phyloP scores from a whole-genome alignment of 2,329 filamentous ascomycete genomes.

The Phyllachora maydis region DNA sequence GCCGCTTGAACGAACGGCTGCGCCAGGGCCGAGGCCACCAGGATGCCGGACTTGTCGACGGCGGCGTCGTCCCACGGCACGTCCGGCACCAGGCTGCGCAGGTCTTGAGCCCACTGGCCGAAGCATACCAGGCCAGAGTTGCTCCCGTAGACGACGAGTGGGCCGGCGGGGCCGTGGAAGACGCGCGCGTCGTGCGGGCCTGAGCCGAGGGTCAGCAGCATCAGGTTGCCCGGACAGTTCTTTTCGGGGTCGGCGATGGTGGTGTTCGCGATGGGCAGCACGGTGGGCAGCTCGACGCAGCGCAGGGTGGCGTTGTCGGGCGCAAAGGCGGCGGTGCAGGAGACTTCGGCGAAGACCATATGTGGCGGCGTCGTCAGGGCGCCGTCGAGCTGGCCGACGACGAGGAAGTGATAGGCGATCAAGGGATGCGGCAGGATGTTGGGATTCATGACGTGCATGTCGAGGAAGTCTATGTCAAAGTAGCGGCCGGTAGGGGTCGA shows the following conservation, averaged over 20 bases:
- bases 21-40: no score
- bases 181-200: slow-evolving; percentile 38
- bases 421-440: slow-evolving; percentile 35
- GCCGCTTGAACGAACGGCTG: slow-evolving; percentile 22
- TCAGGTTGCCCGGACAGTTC: slow-evolving; percentile 22
- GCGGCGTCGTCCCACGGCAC: slow-evolving; percentile 15
- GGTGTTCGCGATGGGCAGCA: slow-evolving; percentile 24
- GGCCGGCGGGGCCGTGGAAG: slow-evolving; percentile 27
- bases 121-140: slow-evolving; percentile 33
- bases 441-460: slow-evolving; percentile 23
- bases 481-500: slow-evolving; percentile 22
- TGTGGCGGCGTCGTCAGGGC: slow-evolving; percentile 6
- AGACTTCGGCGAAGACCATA: slow-evolving; percentile 19
- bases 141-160: slow-evolving; percentile 31
- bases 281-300: slow-evolving; percentile 18
- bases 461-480: slow-evolving; percentile 26
- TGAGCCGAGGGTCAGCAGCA: slow-evolving; percentile 18
- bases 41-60: slow-evolving; percentile 7
- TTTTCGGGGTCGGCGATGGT: no score
- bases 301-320: slow-evolving; percentile 15
- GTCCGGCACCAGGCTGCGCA: slow-evolving; percentile 24
- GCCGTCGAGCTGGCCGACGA: slow-evolving; percentile 23
- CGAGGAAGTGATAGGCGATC: slow-evolving; percentile 22
- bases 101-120: slow-evolving; percentile 33
- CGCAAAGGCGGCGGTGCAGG: slow-evolving; percentile 26